Conservation (phyloP, 257 asterid species). For the Solanum sejunctum region DNA sequence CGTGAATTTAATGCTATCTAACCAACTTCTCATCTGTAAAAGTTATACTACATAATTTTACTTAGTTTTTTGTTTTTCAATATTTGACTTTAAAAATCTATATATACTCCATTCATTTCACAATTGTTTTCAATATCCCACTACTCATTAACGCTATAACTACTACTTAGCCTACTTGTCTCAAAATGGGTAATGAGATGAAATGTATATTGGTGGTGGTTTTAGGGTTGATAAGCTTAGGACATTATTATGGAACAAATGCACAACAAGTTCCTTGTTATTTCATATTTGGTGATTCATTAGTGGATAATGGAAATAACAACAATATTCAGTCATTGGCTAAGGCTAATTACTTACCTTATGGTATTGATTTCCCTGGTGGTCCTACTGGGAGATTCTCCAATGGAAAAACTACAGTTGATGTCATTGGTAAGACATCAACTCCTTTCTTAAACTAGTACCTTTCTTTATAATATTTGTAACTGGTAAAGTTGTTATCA, state of each 20-base stretch:
- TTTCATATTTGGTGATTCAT: constrained; percentile 26
- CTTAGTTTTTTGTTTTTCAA: not conserved
- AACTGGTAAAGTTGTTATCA: too few species aligned
- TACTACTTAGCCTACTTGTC: not conserved
- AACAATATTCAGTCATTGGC: constrained; percentile 11
- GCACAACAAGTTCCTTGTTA: constrained; percentile 16
- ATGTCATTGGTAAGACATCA: constrained; percentile 9
- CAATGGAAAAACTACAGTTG: constrained; percentile 17
- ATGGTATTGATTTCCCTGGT: constrained; percentile 19
- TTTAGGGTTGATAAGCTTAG: not conserved
- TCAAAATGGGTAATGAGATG: not conserved
- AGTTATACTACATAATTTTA: not conserved
- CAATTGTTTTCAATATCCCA: not conserved
- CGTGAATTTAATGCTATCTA: constrained; percentile 6
- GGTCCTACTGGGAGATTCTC: constrained; percentile 28
- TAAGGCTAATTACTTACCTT: constrained; percentile 18
- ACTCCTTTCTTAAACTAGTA: too few species aligned
- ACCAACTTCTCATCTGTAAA: not conserved
- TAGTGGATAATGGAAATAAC: constrained; percentile 25
- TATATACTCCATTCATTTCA: not conserved
- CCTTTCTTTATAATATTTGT: too few species aligned
- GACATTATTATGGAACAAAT: not conserved
- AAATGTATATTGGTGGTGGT: not conserved
- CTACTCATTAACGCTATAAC: not conserved
- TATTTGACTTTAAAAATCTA: not conserved